A percentile compares a stretch with the other conserved stretches of the same genome.
Evolutionary conservation across 2,329 filamentous ascomycete genomes (phyloP).

Genomic region (Penicillium sp.): DNA sequence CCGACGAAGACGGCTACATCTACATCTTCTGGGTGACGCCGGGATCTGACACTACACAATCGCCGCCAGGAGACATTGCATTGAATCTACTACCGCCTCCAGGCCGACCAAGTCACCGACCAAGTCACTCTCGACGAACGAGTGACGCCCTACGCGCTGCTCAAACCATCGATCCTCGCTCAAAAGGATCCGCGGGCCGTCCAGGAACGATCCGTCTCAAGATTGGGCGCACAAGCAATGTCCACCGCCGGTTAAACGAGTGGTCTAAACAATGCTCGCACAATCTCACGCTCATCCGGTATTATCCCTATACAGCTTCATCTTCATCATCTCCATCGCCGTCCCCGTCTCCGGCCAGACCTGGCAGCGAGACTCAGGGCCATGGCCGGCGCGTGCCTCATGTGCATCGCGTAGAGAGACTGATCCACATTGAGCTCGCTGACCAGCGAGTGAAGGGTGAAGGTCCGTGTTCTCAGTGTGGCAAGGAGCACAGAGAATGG

Average conservation of each 20-base stretch:
- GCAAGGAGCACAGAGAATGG: slow-evolving; percentile 87
- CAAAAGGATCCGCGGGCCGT: slow-evolving; percentile 25
- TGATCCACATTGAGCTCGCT: slow-evolving; percentile 86
- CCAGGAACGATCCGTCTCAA: slow-evolving; percentile 63
- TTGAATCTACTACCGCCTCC: slow-evolving; percentile 56
- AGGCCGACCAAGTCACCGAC: slow-evolving; percentile 21
- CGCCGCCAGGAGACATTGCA: slow-evolving; percentile 54
- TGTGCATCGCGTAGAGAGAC: slow-evolving; percentile 78
- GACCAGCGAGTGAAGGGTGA: slow-evolving; percentile 52
- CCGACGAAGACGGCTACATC: slow-evolving; percentile 84
- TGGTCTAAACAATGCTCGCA: slow-evolving; percentile 94
- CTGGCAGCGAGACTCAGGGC: slow-evolving; percentile 16
- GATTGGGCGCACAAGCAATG: slow-evolving; percentile 69
- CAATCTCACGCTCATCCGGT: slow-evolving; percentile 79
- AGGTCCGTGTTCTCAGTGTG: slow-evolving; percentile 70
- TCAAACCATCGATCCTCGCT: slow-evolving; percentile 29
- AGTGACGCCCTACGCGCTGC: slow-evolving; percentile 38
- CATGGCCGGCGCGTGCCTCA: slow-evolving; percentile 69
- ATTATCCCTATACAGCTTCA: slow-evolving; percentile 69
- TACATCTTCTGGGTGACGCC: slow-evolving; percentile 98
- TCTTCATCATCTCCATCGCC: slow-evolving; percentile 24
- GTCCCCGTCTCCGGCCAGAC: slow-evolving; percentile 17
- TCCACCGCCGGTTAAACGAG: slow-evolving; percentile 84
- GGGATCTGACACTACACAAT: slow-evolving; percentile 43
- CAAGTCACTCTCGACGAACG: slow-evolving; percentile 25